phyloP scores from a whole-genome alignment of 1,139 yeast species.

The Magnusiomyces ingens region DNA sequence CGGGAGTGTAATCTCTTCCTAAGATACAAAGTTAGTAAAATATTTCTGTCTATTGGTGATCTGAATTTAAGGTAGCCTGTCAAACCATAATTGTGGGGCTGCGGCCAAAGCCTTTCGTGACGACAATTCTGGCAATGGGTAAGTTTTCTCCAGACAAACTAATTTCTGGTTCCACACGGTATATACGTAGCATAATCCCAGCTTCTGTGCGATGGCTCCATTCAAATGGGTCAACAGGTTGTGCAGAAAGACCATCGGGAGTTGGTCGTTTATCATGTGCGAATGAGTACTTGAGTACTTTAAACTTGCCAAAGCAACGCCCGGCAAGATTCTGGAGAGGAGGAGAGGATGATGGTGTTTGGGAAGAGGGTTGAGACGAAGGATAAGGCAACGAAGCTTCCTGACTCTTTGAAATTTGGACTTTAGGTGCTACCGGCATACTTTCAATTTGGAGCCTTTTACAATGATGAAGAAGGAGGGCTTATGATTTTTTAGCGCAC shows the following conservation, averaged over 20 bases:
- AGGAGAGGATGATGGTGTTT: no score
- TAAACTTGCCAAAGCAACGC: background rate
- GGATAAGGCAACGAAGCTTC: no score
- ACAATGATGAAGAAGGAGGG: no score
- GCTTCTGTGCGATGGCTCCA: conserved; percentile 1
- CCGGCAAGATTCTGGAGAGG: background rate
- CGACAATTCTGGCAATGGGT: background rate
- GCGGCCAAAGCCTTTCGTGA: background rate
- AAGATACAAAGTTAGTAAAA: background rate
- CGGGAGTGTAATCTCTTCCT: background rate
- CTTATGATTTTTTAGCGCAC: no score
- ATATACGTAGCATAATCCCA: background rate
- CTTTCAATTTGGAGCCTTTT: no score
- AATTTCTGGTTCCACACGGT: background rate
- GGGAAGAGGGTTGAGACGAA: no score
- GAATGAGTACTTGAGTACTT: conserved; percentile 1
- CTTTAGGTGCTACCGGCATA: no score
- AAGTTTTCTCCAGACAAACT: background rate
- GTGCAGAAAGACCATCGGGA: conserved; percentile 2
- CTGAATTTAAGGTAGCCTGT: background rate
- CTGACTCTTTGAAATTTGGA: no score
- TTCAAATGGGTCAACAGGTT: background rate
- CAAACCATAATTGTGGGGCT: background rate
- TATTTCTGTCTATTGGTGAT: background rate
- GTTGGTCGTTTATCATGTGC: background rate